These are phyloP conservation scores for Phellinidium pouzarii DNA, from an alignment of 1,284 basidiomycete genomes.

Conservation along the genomic window DNA sequence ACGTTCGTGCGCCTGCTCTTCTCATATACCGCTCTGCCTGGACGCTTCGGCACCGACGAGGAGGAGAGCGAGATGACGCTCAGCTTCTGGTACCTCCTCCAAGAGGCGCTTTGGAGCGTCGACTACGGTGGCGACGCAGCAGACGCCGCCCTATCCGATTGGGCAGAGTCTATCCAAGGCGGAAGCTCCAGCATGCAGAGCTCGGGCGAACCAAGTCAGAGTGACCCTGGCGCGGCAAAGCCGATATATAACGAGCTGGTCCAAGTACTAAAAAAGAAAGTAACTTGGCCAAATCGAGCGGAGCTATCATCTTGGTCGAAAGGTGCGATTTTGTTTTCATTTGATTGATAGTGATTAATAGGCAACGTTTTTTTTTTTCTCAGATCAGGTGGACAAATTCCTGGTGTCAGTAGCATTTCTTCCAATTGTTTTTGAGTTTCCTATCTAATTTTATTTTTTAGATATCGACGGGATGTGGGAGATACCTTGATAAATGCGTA, in stretches of 20 bases:
- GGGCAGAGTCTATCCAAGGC: slow-evolving; percentile 21
- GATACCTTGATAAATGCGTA: slow-evolving; percentile 89
- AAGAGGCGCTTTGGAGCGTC: slow-evolving; percentile 78
- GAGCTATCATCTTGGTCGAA: slow-evolving; percentile 53
- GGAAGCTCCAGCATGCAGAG: slow-evolving; percentile 20
- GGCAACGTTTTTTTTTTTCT: not conserved
- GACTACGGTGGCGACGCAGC: slow-evolving; percentile 48
- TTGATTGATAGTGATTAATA: slow-evolving; percentile 11
- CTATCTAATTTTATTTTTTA: slow-evolving; percentile 24
- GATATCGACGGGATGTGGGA: slow-evolving; percentile 83
- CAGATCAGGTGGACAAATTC: slow-evolving; percentile 72
- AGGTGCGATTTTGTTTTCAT: slow-evolving; percentile 38
- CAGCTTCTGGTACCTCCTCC: slow-evolving; percentile 82
- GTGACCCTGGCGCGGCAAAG: slow-evolving; percentile 52
- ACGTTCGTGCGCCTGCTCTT: slow-evolving; percentile 65
- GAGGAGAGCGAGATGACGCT: slow-evolving; percentile 82
- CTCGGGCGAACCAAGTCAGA: slow-evolving; percentile 29
- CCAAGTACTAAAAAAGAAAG: slow-evolving; percentile 62
- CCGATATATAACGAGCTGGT: slow-evolving; percentile 77
- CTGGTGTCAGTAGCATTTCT: slow-evolving; percentile 47
- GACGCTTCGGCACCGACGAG: slow-evolving; percentile 74
- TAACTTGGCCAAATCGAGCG: slow-evolving; percentile 54
- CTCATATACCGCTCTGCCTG: slow-evolving; percentile 70
- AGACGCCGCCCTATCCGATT: slow-evolving; percentile 33
- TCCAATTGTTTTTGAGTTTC: not conserved